Base-by-base conservation (phyloP, 192 early-diverging fungal genomes). In the Mortierella claussenii region DNA sequence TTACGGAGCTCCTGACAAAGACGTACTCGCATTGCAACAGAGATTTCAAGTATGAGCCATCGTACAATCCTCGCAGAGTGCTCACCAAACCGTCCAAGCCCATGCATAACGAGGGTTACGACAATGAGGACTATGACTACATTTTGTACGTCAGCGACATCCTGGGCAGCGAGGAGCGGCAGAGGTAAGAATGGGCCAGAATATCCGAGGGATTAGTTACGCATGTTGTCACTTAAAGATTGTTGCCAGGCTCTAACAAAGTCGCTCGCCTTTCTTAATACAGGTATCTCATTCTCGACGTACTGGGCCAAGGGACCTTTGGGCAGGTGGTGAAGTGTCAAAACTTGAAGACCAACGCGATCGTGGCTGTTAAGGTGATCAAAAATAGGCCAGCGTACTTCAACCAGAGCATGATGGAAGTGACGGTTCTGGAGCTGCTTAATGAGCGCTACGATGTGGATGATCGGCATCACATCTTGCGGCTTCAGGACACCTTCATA, bases 341-440 rank as follows among this genome's bases (percentile, higher is more conserved):
- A 47, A 96, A 99, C 63, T 81, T 95, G 42, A 96, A 94, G 75
- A 97, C 97, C 17, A 89, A 93, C 79, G 95, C 94, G 42, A 81
- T 92, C 21, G 90, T 96, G 31, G 98, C 96, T 20, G 90, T 98
- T 47, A 99, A 99, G 81, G 95, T 99, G 27, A 96, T 99, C 59
- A 99, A 99, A 73, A 99, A 99, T 82, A 97, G 96, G 79, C 87
- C 89, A 0, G 96, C 98, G 5, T 99, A 98, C 80, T 97, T 95
- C 81, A 95, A 96, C 79, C 98, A 99, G 81, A 95, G 93, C 65
- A 88, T 97, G 86, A 92, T 98, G 85, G 98, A 99, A 85, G 94
- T 98, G 9, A 89, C 93, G 13, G 97, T 99, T 66, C 85, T 99
- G 30, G 90, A 95, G 45, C 73, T 94, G 81, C 80, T 99, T 20